phyloP scores from a whole-genome alignment of 2,329 filamentous ascomycete genomes.

The Septoria petroselini region DNA sequence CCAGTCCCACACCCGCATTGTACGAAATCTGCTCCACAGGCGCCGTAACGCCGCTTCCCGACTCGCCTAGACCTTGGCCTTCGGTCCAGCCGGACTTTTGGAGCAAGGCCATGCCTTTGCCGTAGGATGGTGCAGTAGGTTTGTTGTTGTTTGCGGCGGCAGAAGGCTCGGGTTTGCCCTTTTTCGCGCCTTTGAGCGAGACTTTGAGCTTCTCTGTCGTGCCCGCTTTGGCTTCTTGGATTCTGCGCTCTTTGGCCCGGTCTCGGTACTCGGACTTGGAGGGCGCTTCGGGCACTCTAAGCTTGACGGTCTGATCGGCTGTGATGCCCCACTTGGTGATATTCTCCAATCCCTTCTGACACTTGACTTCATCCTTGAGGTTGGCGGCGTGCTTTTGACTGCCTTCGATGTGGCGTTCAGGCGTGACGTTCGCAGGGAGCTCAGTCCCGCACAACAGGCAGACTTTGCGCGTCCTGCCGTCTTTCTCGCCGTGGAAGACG shows the following conservation, averaged over 20 bases:
- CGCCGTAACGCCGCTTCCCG: slow-evolving; percentile 59
- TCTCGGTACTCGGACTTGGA: slow-evolving; percentile 54
- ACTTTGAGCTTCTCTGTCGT: slow-evolving; percentile 23
- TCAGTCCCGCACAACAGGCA: slow-evolving; percentile 32
- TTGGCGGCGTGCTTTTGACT: slow-evolving; percentile 58
- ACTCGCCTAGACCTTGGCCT: slow-evolving; percentile 63
- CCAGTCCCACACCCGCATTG: slow-evolving; percentile 65
- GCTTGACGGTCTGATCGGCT: slow-evolving; percentile 23
- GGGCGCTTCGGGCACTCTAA: slow-evolving; percentile 8
- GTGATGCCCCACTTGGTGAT: slow-evolving; percentile 22
- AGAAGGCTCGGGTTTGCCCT: slow-evolving; percentile 1
- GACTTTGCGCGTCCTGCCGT: slow-evolving; percentile 19
- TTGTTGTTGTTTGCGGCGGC: slow-evolving; percentile 8
- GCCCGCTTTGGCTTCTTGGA: slow-evolving; percentile 55
- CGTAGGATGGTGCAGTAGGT: slow-evolving; percentile 36
- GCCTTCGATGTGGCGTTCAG: slow-evolving; percentile 59
- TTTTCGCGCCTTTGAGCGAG: slow-evolving; percentile 30
- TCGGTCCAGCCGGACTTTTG: slow-evolving; percentile 71
- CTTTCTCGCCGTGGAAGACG: slow-evolving; percentile 10
- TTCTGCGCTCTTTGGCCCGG: slow-evolving; percentile 64
- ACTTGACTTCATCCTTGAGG: slow-evolving; percentile 50
- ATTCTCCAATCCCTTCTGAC: slow-evolving; percentile 31
- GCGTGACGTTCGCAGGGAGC: slow-evolving; percentile 14
- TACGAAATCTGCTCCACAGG: slow-evolving; percentile 65
- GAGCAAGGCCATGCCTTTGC: slow-evolving; percentile 47